Base-by-base conservation (phyloP, 2,329 filamentous ascomycete species). In the Fusarium praegraminearum region DNA sequence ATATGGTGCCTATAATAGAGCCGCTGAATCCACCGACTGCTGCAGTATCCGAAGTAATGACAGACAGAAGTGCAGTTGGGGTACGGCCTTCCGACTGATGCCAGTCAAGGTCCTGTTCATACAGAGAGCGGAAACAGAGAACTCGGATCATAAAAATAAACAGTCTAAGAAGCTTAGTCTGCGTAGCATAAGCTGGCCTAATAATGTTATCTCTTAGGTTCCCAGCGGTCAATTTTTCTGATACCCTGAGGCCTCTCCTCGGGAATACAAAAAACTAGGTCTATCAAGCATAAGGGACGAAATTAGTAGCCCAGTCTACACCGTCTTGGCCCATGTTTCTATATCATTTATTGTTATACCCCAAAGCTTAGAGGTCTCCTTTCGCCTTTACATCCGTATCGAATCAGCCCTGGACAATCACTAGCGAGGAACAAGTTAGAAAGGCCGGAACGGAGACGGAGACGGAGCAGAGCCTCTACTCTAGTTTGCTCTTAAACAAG, bases 11-110 rank as follows among this genome's bases (percentile, higher is more conserved):
- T 57, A 93, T 83, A 40, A 92, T 90, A 7, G 89, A 90, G 12
- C 91, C 91, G 57, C 88, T 91, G 67, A 94, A 84, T 1, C 89
- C 90, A 43, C 88, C 89, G 22, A 94, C 79, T 1, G 89, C 86
- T 26, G 88, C 89, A 3, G 89, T 87, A 73, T 94, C 91, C 45
- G 86, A 87, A 5, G 90, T 93, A 67, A 94, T 90, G 69, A 90
- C 86, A 0, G 88, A 88, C 3, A 93, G 81, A 7, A 94, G 81
- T 13, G 84, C 79, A 0, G 88, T 84, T 0, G 91, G 89, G 2
- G 85, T 89, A 26, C 90, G 85, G 7, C 84, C 85, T 24, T 87
- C 83, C 0, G 89, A 89, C 74, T 92, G 87, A 72, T 93, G 91
- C 91, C 90, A 93, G 62, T 90, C 84, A 49, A 91, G 80, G 65